Evolutionary conservation across 306 rosid genomes (phyloP).

Genomic region (Vigna mungo): DNA sequence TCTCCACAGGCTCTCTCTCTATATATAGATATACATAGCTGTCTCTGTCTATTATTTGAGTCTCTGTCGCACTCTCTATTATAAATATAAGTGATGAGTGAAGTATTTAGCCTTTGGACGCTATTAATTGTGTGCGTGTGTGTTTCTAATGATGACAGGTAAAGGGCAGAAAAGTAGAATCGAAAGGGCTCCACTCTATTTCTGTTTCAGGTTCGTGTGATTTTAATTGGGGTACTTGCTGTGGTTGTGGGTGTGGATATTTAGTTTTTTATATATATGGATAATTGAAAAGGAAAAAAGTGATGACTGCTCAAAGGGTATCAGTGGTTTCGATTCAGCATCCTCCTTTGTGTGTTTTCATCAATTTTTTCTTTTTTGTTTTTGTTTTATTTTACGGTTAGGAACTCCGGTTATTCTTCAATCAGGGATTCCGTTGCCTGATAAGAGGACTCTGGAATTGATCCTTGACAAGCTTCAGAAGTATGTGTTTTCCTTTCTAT

Average conservation of each 20-base stretch:
- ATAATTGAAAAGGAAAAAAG: constrained; percentile 25
- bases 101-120: constrained; percentile 47
- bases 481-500: constrained; percentile 53
- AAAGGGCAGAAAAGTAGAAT: constrained; percentile 73
- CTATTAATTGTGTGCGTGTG: constrained; percentile 46
- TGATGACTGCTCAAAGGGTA: constrained; percentile 37
- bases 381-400: constrained; percentile 43
- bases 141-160: constrained; percentile 67
- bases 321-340: constrained; percentile 15
- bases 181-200: constrained; percentile 70
- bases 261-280: not conserved
- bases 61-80: constrained; percentile 50
- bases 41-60: constrained; percentile 54
- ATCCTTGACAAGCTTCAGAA: constrained; percentile 96
- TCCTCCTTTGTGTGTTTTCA: constrained; percentile 36
- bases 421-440: constrained; percentile 74
- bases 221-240: constrained; percentile 39
- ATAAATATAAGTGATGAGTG: constrained; percentile 48
- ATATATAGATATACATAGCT: not conserved
- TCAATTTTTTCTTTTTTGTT: constrained; percentile 6
- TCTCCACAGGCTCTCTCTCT: not conserved
- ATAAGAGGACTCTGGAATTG: constrained; percentile 78
- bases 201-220: constrained; percentile 73
- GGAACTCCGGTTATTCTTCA: constrained; percentile 64
- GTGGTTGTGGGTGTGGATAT: constrained; percentile 15